Conservation (phyloP, 176 grass and related monocot species). For the Thalia dealbata region DNA sequence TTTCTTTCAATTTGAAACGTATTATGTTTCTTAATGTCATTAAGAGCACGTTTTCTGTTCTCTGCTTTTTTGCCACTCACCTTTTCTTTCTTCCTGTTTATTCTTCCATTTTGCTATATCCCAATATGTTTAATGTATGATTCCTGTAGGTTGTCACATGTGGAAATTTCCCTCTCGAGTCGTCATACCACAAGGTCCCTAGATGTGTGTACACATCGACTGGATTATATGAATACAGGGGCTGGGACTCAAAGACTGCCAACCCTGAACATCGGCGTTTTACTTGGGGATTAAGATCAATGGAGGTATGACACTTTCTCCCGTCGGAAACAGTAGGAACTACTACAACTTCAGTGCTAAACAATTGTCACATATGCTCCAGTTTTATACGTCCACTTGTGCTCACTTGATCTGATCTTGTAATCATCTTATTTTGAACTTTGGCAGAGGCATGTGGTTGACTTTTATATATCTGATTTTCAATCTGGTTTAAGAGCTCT, state of each 20-base stretch:
- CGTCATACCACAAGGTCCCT: slow-evolving; percentile 85
- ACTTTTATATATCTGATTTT: slow-evolving; percentile 99
- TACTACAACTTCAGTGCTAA: too few relatives aligned
- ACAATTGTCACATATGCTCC: not conserved
- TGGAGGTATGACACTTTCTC: slow-evolving; percentile 50
- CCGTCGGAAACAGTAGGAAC: too few relatives aligned
- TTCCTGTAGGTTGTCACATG: slow-evolving; percentile 77
- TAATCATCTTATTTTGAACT: slow-evolving; percentile 2
- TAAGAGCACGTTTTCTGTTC: not conserved
- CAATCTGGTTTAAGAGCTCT: slow-evolving; percentile 94
- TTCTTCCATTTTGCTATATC: too few relatives aligned
- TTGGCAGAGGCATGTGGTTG: slow-evolving; percentile 65
- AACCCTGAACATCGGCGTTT: slow-evolving; percentile 60
- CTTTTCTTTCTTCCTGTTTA: not conserved
- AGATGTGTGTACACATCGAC: slow-evolving; percentile 98
- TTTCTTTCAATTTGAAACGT: not conserved
- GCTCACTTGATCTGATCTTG: not conserved
- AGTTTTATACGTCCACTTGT: not conserved
- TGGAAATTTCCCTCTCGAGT: slow-evolving; percentile 91
- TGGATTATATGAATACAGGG: slow-evolving; percentile 77
- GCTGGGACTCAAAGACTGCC: slow-evolving; percentile 82
- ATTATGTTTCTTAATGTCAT: not conserved
- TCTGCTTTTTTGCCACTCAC: not conserved
- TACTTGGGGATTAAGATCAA: slow-evolving; percentile 83
- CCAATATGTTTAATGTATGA: not conserved